These are phyloP conservation scores for Tetraselmis chui DNA, from an alignment of 139 green algal genomes.

Conservation along the genomic window DNA sequence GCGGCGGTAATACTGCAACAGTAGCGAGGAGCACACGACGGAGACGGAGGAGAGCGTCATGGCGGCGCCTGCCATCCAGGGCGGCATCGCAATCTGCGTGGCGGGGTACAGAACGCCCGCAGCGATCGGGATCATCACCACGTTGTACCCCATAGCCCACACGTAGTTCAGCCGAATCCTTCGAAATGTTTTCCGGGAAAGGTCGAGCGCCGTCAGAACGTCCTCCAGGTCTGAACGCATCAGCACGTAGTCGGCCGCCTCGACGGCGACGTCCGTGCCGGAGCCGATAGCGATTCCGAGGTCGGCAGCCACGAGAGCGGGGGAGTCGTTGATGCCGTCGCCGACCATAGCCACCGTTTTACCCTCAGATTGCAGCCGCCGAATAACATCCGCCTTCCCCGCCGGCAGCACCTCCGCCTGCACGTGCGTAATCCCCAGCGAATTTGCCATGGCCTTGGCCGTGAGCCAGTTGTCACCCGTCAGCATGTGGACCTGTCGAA, in stretches of 20 bases:
- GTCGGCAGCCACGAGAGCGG: constrained; percentile 87
- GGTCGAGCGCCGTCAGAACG: constrained; percentile 82
- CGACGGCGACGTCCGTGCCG: constrained; percentile 72
- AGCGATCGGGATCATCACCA: constrained; percentile 75
- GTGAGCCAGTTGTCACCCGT: constrained; percentile 87
- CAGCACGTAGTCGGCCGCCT: constrained; percentile 89
- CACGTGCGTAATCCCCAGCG: constrained; percentile 60
- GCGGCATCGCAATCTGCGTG: constrained; percentile 69
- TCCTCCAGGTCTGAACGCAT: constrained; percentile 85
- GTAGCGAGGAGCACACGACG: constrained; percentile 75
- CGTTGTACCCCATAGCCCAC: constrained; percentile 93
- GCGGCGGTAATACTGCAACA: constrained; percentile 67
- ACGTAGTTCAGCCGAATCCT: constrained; percentile 89
- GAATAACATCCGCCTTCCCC: constrained; percentile 51
- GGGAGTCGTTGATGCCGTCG: constrained; percentile 96
- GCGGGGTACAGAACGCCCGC: constrained; percentile 67
- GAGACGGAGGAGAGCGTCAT: constrained; percentile 88
- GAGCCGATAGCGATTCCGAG: constrained; percentile 90
- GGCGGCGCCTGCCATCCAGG: constrained; percentile 80
- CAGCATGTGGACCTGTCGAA: constrained; percentile 54
- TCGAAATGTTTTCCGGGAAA: constrained; percentile 71
- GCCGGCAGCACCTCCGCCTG: constrained; percentile 63
- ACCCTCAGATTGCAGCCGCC: constrained; percentile 9
- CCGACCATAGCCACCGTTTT: constrained; percentile 92
- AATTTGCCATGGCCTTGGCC: constrained; percentile 56